Percentiles rank a stretch among this genome's conserved stretches.
These are phyloP conservation scores for Sphaerulina populicola DNA, from an alignment of 2,329 filamentous ascomycete genomes.

Conservation along the genomic window DNA sequence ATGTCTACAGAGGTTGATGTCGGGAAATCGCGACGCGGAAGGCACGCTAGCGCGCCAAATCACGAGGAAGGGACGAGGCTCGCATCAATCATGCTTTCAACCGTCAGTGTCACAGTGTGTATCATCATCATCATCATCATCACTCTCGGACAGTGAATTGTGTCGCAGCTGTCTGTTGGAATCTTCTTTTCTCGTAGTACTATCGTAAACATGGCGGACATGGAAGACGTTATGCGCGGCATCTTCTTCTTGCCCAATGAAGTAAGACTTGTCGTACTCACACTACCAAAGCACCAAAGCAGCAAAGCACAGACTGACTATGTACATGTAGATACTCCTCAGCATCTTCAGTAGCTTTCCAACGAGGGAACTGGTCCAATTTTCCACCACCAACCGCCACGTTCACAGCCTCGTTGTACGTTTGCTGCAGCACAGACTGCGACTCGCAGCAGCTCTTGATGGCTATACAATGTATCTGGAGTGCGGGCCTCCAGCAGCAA, in stretches of 20 bases:
- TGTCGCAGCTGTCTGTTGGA: background rate
- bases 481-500: slow-evolving; percentile 65
- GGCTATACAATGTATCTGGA: slow-evolving; percentile 65
- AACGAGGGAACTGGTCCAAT: slow-evolving; percentile 42
- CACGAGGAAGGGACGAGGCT: slow-evolving; percentile 1
- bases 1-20: background rate
- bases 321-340: slow-evolving; percentile 34
- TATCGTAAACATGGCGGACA: slow-evolving; percentile 6
- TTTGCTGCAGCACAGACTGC: slow-evolving; percentile 57
- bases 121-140: background rate
- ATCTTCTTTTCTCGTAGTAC: background rate
- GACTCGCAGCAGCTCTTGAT: slow-evolving; percentile 48
- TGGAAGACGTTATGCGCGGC: slow-evolving; percentile 14
- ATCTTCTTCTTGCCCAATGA: slow-evolving; percentile 31
- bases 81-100: slow-evolving; percentile 3
- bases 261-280: slow-evolving; percentile 14
- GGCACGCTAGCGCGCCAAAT: background rate
- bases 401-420: slow-evolving; percentile 56
- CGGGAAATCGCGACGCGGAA: background rate
- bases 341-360: slow-evolving; percentile 37
- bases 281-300: slow-evolving; percentile 1
- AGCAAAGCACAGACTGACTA: slow-evolving; percentile 11
- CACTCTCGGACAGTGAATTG: background rate
- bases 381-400: slow-evolving; percentile 53
- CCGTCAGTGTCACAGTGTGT: background rate